Percentiles rank a stretch among this genome's conserved stretches.
Evolutionary conservation across 192 early-diverging fungal genomes (phyloP).

Genomic region (Entrophospora sp.): DNA sequence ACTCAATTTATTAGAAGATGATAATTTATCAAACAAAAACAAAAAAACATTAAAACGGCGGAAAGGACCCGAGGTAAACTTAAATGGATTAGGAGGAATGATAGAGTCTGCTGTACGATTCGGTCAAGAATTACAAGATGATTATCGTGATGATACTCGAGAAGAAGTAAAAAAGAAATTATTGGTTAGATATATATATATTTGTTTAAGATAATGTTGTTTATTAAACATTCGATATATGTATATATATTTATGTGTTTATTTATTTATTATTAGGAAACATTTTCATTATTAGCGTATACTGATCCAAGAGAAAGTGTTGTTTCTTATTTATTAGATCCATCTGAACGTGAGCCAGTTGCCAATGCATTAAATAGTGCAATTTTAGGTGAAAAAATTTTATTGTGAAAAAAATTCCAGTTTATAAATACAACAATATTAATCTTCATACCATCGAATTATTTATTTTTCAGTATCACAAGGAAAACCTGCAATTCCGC

Average conservation of each 20-base stretch:
- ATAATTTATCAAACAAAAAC: not conserved
- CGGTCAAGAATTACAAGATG: conserved; percentile 47
- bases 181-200: conserved; percentile 5
- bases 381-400: conserved; percentile 57
- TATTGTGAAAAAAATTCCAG: not conserved
- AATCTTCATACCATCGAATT: not conserved
- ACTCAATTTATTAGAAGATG: not conserved
- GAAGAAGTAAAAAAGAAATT: conserved; percentile 24
- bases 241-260: not conserved
- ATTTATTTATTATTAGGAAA: conserved; percentile 35
- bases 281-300: conserved; percentile 69
- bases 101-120: conserved; percentile 37
- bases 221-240: not conserved
- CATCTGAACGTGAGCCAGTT: conserved; percentile 43
- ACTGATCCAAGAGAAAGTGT: conserved; percentile 44
- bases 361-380: conserved; percentile 61
- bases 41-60: conserved; percentile 12
- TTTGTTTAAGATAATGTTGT: conserved; percentile 25
- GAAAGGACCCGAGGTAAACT: not conserved
- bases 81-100: conserved; percentile 20
- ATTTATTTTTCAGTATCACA: conserved; percentile 34
- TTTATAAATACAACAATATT: not conserved
- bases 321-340: conserved; percentile 43
- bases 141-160: conserved; percentile 27
- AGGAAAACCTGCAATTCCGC: conserved; percentile 44